Conservation (phyloP, 2,329 filamentous ascomycete species). For the Alternaria brassicicola region DNA sequence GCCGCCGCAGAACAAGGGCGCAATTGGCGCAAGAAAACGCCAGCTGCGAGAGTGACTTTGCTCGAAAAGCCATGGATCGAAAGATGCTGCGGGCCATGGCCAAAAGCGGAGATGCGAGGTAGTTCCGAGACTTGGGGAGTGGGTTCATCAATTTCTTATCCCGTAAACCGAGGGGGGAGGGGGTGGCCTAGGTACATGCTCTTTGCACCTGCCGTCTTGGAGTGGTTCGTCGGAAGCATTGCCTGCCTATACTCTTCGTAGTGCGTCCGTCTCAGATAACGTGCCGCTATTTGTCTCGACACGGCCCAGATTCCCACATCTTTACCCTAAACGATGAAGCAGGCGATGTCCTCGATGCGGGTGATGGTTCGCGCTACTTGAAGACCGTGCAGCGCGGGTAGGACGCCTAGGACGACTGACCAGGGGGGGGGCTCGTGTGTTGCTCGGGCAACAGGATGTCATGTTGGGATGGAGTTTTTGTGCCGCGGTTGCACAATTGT, state of each 20-base stretch:
- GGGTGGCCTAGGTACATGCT: constrained; percentile 25
- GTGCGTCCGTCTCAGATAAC: constrained; percentile 22
- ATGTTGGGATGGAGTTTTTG: constrained; percentile 28
- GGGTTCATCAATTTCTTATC: constrained; percentile 24
- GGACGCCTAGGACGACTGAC: constrained; percentile 22
- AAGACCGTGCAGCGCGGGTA: constrained; percentile 34
- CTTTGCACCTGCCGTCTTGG: constrained; percentile 39
- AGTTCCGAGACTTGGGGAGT: constrained; percentile 17
- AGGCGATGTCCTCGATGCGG: constrained; percentile 29
- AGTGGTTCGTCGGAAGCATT: constrained; percentile 22
- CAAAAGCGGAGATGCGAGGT: constrained; percentile 30
- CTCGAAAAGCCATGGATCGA: not conserved
- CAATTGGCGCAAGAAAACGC: not conserved
- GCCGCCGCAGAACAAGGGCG: not conserved
- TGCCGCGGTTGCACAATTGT: constrained; percentile 10
- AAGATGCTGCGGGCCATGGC: constrained; percentile 17
- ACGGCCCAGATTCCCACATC: constrained; percentile 13
- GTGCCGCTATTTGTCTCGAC: constrained; percentile 22
- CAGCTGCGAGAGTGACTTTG: not conserved
- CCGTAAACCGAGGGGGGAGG: constrained; percentile 25
- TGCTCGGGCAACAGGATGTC: constrained; percentile 15
- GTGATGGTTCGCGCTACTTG: constrained; percentile 44
- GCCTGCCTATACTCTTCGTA: constrained; percentile 20
- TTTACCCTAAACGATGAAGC: constrained; percentile 23
- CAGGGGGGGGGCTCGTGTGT: constrained; percentile 7